Evolutionary conservation across 208 protist genomes (phyloP), one percentile per base, ranked within the genome.

Genomic region (Borovskyia barvae): DNA sequence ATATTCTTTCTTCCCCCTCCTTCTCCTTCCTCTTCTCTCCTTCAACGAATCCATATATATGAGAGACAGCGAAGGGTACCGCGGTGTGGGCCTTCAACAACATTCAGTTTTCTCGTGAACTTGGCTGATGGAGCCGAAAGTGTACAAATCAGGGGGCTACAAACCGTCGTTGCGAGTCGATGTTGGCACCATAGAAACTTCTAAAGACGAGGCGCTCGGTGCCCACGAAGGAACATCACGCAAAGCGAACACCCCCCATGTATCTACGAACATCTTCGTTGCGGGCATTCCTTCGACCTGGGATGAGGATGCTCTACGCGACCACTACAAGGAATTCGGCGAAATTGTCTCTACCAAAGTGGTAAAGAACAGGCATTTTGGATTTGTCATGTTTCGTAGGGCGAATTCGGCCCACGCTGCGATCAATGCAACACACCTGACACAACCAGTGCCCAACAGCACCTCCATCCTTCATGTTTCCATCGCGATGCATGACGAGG

Each of bases 401-500:
- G 72, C 85, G 3, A 84, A 91, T 15, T 72, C 79, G n/a, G 89
- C 89, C 33, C 83, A 92, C 60, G 81, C 79, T 2, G 89, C 89
- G 17, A 95, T 95, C 45, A 92, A 91, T 29, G 79, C 81, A 17
- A 85, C 82, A 17, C 89, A 95, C 60, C 66, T 90, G 24, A 90
- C 82, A 0, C 68, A 78, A 35, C 84, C 86, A 9, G 65, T 56
- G 28, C 73, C 76, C 4, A 80, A 72, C 32, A 79, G 78, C 20
- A 41, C 66, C 4, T 81, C 77, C 24, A 37, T 92, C 26, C 56
- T 95, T 36, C 86, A 95, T 60, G 89, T 93, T 3, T 91, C 84
- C 14, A 85, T 95, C 30, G 85, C 89, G 5, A 95, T 95, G 89
- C 89, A 95, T 46, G 85, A 93, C 63, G 89, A 95, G 57, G 89